Evolutionary conservation across 2,329 filamentous ascomycete genomes (phyloP), one percentile per base, ranked within the genome.

Genomic region (Aureobasidium sp.): DNA sequence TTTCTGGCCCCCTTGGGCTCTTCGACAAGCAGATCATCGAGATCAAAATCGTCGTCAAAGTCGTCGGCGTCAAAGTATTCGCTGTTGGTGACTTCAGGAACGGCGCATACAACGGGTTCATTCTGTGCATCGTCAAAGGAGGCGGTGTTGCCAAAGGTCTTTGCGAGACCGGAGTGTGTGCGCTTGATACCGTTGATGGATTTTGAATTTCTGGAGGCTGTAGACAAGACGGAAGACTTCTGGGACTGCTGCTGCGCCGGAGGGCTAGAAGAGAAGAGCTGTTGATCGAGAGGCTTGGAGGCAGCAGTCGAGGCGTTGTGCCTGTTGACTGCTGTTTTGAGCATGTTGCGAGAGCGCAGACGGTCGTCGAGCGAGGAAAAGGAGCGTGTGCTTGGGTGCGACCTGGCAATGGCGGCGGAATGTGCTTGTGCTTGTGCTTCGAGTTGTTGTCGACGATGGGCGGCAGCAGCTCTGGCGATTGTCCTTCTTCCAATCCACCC

Each of bases 1-100:
- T 48, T 47, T 44, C 39, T 58, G 31, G 29, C 70, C 66, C 19
- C 70, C 66, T 76, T 78, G 0, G 86, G 84, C 63, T 84, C 80
- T 63, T 89, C 81, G 57, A 85, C 82, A 22, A 49, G 31, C 45
- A 60, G 35, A 35, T 60, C 54, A 65, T 91, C 89, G 27, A 96
- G 78, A 61, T 91, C 83, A 22, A 87, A 82, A 67, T 96, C 91
- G 70, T 93, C 89, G 68, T 91, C 90, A 67, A 96, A 94, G 70
- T 96, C 92, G 67, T 93, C 86, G 65, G 91, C 89, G 63, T 85
- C 83, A 65, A 91, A 89, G 64, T 82, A 83, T 11, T 88, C 82
- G 6, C 70, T 64, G n/a, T 66, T 53, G 5, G 58, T 60, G 37
- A 68, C 54, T 40, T 67, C 65, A n/a, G 65, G 64, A 19, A 65